phyloP scores from a whole-genome alignment of 176 grass and related monocot genomes.

The Pharus latifolius region DNA sequence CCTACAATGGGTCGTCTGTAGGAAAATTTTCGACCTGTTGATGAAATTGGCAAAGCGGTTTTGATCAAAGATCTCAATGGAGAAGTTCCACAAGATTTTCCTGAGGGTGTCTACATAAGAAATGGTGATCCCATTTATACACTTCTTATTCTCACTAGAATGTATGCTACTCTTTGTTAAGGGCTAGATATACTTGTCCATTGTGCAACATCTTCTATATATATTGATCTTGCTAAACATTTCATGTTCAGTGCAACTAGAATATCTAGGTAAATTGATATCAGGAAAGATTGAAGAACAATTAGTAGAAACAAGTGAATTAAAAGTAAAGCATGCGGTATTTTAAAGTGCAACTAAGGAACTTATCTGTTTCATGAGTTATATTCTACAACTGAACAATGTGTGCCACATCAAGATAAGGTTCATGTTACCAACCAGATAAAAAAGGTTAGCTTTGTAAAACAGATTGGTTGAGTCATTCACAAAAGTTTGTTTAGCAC shows the following conservation, averaged over 20 bases:
- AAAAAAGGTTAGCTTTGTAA: too few species aligned
- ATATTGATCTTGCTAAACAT: background rate
- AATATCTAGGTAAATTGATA: too few species aligned
- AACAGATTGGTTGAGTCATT: too few species aligned
- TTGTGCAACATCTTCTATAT: background rate
- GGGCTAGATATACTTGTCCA: background rate
- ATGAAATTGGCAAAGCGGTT: background rate
- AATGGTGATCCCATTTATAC: constrained; percentile 1
- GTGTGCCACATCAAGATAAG: too few species aligned
- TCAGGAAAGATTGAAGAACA: too few species aligned
- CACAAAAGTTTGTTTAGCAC: too few species aligned
- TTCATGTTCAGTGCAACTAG: background rate
- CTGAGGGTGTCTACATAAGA: constrained; percentile 23
- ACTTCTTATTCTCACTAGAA: background rate
- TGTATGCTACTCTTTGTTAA: background rate
- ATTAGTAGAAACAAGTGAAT: too few species aligned
- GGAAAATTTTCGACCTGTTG: constrained; percentile 17
- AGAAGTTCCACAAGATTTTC: constrained; percentile 5
- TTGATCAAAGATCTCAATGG: background rate
- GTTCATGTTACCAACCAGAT: too few species aligned
- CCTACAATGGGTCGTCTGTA: background rate
- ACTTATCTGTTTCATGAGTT: background rate
- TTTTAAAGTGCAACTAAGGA: background rate
- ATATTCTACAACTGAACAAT: too few species aligned
- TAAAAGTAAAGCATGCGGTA: too few species aligned